Percentiles rank a stretch among this genome's conserved stretches.
Evolutionary conservation across 805 yeast genomes (phyloP).

Genomic region (Kodamaea leandrae): DNA sequence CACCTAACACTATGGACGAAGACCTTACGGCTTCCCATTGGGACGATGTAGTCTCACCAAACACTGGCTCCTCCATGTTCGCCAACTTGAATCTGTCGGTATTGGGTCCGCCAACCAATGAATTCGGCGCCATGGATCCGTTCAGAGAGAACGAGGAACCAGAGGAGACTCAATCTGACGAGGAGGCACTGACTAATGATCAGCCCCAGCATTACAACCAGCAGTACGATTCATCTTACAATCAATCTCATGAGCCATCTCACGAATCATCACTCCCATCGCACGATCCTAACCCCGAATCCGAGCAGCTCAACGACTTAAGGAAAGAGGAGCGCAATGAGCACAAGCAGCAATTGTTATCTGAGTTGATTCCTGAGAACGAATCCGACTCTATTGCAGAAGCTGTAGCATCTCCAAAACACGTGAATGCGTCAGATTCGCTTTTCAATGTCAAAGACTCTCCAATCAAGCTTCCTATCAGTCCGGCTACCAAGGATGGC

Average conservation of each 20-base stretch:
- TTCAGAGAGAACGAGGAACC: constrained; percentile 8
- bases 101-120: constrained; percentile 23
- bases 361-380: constrained; percentile 40
- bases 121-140: constrained; percentile 10
- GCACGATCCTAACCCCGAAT: constrained; percentile 13
- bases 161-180: constrained; percentile 15
- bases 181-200: constrained; percentile 17
- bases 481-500: not conserved
- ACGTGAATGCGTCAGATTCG: constrained; percentile 21
- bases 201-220: constrained; percentile 3
- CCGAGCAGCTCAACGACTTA: constrained; percentile 27
- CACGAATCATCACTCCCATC: not conserved
- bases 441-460: constrained; percentile 36
- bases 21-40: constrained; percentile 56
- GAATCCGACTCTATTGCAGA: constrained; percentile 12
- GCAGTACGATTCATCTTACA: not conserved
- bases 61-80: constrained; percentile 7
- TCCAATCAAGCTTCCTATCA: constrained; percentile 19
- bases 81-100: constrained; percentile 27
- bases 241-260: not conserved
- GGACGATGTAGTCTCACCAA: constrained; percentile 54
- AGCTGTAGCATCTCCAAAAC: constrained; percentile 14
- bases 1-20: constrained; percentile 42
- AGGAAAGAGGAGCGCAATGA: constrained; percentile 34
- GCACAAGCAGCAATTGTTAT: constrained; percentile 33